Evolutionary conservation across 257 asterid genomes (phyloP).

Genomic region (Asclepias syriaca): DNA sequence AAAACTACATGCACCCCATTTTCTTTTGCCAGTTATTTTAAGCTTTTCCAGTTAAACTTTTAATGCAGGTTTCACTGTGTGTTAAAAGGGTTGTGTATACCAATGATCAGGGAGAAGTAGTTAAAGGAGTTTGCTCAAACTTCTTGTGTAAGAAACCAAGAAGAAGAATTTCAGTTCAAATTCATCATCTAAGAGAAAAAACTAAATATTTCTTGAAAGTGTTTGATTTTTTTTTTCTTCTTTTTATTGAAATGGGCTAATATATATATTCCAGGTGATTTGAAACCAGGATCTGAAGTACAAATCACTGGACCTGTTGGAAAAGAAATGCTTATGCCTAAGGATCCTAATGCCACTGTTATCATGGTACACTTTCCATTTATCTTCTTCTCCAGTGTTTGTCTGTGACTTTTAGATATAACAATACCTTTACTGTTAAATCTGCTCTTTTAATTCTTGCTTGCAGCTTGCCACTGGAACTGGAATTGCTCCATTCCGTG

Average conservation of each 20-base stretch:
- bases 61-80: conserved; percentile 76
- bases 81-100: conserved; percentile 90
- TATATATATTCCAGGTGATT: conserved; percentile 52
- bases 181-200: background rate
- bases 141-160: conserved; percentile 64
- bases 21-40: background rate
- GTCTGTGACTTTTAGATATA: background rate
- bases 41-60: conserved; percentile 9
- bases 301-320: conserved; percentile 97
- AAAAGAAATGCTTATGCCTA: conserved; percentile 98
- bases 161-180: conserved; percentile 2
- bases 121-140: conserved; percentile 98
- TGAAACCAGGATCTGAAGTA: conserved; percentile 84
- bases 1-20: background rate
- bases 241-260: background rate
- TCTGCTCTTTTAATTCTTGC: conserved; percentile 13
- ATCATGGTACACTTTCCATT: conserved; percentile 45
- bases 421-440: background rate
- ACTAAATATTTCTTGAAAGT: conserved; percentile 2
- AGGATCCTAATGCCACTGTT: conserved; percentile 82
- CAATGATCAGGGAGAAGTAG: conserved; percentile 74
- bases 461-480: conserved; percentile 94
- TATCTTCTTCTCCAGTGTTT: conserved; percentile 1
- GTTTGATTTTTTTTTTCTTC: background rate
- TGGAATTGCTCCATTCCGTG: conserved; percentile 96